phyloP scores from a whole-genome alignment of 2,329 filamentous ascomycete genomes.

The Claviceps sorghi region DNA sequence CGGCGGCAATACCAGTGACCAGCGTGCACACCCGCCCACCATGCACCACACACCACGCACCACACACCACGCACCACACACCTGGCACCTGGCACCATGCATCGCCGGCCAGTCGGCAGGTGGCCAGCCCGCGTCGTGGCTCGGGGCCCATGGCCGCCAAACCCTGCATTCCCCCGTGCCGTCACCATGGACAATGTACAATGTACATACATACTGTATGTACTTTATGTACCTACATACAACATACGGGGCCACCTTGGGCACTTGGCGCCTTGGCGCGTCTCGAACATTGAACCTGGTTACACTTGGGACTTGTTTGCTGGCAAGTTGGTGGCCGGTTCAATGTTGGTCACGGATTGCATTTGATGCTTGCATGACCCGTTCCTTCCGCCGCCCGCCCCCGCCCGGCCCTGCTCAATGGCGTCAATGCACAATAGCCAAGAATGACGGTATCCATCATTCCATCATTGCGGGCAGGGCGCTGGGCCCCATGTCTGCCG shows the following conservation, averaged over 20 bases:
- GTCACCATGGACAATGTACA: too few species aligned
- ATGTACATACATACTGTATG: too few species aligned
- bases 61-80: too few species aligned
- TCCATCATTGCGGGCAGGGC: not conserved
- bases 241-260: too few species aligned
- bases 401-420: not conserved
- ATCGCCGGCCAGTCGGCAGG: slow-evolving; percentile 2
- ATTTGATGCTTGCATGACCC: slow-evolving; percentile 3
- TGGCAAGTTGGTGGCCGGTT: not conserved
- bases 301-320: not conserved
- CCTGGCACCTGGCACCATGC: not conserved
- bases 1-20: not conserved
- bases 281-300: not conserved
- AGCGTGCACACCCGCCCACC: too few species aligned
- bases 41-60: too few species aligned
- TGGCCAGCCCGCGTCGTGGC: slow-evolving; percentile 1
- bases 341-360: not conserved
- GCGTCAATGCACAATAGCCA: not conserved
- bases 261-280: not conserved
- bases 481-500: not conserved
- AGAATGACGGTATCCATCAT: not conserved
- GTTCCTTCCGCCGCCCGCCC: not conserved
- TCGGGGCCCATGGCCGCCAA: not conserved
- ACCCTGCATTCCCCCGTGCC: not conserved
- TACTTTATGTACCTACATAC: too few species aligned